Evolutionary conservation across 1,139 yeast species (phyloP).

Genomic region (Pichia sp.): DNA sequence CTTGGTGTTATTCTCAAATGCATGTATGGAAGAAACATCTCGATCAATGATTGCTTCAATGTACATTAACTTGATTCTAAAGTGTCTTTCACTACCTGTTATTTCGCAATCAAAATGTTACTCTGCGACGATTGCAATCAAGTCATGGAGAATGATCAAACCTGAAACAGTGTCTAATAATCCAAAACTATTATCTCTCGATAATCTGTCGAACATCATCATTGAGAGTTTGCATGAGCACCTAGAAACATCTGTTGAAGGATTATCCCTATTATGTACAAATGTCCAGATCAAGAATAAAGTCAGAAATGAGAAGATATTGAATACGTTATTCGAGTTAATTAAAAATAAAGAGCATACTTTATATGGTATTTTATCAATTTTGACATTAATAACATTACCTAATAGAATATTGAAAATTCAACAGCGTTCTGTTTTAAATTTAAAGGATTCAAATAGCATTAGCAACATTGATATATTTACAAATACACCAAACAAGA

Average conservation of each 20-base stretch:
- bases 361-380: conserved; percentile 40
- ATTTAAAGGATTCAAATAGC: conserved; percentile 38
- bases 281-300: conserved; percentile 35
- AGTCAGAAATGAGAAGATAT: conserved; percentile 37
- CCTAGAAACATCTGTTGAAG: conserved; percentile 35
- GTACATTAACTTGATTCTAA: conserved; percentile 23
- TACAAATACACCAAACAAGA: conserved; percentile 30
- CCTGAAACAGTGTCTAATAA: conserved; percentile 32
- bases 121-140: conserved; percentile 39
- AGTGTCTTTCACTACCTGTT: conserved; percentile 16
- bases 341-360: conserved; percentile 12
- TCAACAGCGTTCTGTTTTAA: conserved; percentile 33
- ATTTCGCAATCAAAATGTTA: conserved; percentile 25
- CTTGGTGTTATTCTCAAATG: conserved; percentile 27
- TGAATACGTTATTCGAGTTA: conserved; percentile 24
- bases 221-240: conserved; percentile 23
- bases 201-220: conserved; percentile 28
- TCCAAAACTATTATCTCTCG: conserved; percentile 25
- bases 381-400: conserved; percentile 40
- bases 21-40: conserved; percentile 29
- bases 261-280: conserved; percentile 46
- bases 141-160: conserved; percentile 44
- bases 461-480: conserved; percentile 27
- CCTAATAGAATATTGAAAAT: conserved; percentile 29
- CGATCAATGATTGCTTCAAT: conserved; percentile 27